phyloP scores from a whole-genome alignment of 257 asterid genomes.

The Przewalskia tangutica region DNA sequence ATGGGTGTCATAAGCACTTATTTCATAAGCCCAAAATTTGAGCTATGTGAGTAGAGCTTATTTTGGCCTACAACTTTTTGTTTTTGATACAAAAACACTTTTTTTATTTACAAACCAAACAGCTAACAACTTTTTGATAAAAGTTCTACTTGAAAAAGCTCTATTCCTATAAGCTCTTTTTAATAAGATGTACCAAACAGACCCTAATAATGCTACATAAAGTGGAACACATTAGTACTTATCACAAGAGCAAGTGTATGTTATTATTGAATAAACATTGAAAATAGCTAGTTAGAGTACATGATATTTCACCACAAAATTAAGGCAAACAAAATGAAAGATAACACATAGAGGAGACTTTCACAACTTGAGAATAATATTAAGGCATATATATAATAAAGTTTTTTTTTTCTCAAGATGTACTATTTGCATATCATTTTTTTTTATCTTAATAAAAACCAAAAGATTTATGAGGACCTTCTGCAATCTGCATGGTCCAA shows the following conservation, averaged over 20 bases:
- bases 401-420: background rate
- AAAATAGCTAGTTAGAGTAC: background rate
- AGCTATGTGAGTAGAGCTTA: too few species aligned
- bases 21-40: too few species aligned
- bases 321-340: background rate
- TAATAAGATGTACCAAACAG: too few species aligned
- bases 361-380: background rate
- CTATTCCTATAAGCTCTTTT: too few species aligned
- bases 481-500: conserved; percentile 54
- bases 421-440: background rate
- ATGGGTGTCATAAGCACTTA: too few species aligned
- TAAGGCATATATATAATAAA: background rate
- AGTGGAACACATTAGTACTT: background rate
- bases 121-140: too few species aligned
- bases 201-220: background rate
- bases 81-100: too few species aligned
- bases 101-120: too few species aligned
- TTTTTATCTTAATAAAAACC: conserved; percentile 24
- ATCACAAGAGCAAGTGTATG: background rate
- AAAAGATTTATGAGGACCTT: conserved; percentile 35
- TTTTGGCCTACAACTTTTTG: too few species aligned
- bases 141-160: too few species aligned
- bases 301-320: background rate
- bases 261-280: background rate
- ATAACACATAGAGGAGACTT: background rate